Conservation (phyloP, 2,329 filamentous ascomycete genomes). For the Aspergillus udagawae region DNA sequence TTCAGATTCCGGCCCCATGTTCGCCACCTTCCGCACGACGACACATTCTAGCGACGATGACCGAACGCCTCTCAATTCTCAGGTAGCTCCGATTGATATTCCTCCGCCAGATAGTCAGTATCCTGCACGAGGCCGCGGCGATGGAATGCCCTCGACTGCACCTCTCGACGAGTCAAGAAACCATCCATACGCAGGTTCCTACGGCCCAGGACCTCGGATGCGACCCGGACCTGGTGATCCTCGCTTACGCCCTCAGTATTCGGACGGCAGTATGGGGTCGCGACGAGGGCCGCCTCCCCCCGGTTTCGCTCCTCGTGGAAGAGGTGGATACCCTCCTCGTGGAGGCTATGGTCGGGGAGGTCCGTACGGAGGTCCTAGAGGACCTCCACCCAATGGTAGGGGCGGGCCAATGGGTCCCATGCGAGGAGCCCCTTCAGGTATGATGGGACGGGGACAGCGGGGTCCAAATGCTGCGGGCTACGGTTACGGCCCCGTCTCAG, state of each 20-base stretch:
- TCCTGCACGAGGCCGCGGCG: conserved; percentile 24
- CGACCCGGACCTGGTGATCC: conserved; percentile 41
- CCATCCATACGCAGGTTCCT: conserved; percentile 34
- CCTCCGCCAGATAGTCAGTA: conserved; percentile 25
- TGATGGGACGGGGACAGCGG: conserved; percentile 40
- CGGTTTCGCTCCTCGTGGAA: conserved; percentile 51
- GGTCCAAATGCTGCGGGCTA: conserved; percentile 52
- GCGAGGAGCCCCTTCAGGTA: conserved; percentile 34
- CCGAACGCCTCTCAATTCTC: conserved; percentile 36
- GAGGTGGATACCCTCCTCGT: conserved; percentile 51
- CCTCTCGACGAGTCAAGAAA: conserved; percentile 38
- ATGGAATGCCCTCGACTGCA: conserved; percentile 28
- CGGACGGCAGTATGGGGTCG: conserved; percentile 44
- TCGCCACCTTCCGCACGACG: conserved; percentile 38
- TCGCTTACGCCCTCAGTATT: conserved; percentile 44
- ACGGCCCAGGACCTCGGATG: conserved; percentile 28
- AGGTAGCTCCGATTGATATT: conserved; percentile 26
- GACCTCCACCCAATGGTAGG: conserved; percentile 41
- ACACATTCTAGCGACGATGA: conserved; percentile 38
- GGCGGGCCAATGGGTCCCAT: conserved; percentile 37
- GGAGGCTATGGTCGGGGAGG: conserved; percentile 43
- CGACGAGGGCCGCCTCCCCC: conserved; percentile 35
- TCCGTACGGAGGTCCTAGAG: conserved; percentile 33
- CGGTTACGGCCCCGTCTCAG: conserved; percentile 49
- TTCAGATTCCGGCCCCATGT: conserved; percentile 48